These are phyloP conservation scores for Phtheirospermum japonicum DNA, from an alignment of 257 asterid genomes.

Conservation along the genomic window DNA sequence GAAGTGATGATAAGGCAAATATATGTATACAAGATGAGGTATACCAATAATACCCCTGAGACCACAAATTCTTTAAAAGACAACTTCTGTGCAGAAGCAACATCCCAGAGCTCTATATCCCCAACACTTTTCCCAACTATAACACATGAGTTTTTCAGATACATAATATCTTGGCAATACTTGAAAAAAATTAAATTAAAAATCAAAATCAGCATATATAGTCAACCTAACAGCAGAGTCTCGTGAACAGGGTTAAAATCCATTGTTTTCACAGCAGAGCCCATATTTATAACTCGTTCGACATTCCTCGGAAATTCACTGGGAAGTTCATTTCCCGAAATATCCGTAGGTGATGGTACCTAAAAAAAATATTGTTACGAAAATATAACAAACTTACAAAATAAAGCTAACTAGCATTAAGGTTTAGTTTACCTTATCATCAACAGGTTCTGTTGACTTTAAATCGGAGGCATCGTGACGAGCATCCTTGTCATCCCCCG, in stretches of 20 bases:
- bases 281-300: conserved; percentile 39
- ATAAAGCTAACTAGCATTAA: conserved; percentile 5
- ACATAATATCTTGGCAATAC: conserved; percentile 14
- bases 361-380: conserved; percentile 29
- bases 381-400: neutral
- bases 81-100: conserved; percentile 42
- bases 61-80: conserved; percentile 38
- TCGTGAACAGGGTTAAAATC: conserved; percentile 71
- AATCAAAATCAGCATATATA: neutral
- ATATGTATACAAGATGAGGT: neutral
- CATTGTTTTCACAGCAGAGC: conserved; percentile 50
- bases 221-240: conserved; percentile 59
- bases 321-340: conserved; percentile 29
- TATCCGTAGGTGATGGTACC: conserved; percentile 32
- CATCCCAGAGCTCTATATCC: conserved; percentile 58
- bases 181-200: conserved; percentile 4
- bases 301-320: conserved; percentile 50
- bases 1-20: neutral
- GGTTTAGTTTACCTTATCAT: conserved; percentile 45
- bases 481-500: conserved; percentile 26
- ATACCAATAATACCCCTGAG: conserved; percentile 46
- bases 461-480: conserved; percentile 24
- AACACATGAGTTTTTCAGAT: conserved; percentile 18
- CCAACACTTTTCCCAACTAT: conserved; percentile 65
- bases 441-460: conserved; percentile 25